Evolutionary conservation across 805 yeast species (phyloP).

Genomic region (Lachancea sp.): DNA sequence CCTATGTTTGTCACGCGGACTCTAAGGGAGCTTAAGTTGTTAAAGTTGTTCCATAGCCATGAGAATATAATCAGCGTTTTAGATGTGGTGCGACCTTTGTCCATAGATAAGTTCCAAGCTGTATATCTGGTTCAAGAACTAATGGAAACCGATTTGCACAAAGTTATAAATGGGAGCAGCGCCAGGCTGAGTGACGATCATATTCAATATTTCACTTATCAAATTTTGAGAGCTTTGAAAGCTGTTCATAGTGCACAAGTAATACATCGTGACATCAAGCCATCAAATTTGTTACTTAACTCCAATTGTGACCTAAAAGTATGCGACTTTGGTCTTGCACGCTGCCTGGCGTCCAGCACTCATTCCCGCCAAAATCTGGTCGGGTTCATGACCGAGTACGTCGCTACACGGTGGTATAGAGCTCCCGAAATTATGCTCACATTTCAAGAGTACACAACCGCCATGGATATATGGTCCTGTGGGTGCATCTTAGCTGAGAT

Average conservation of each 20-base stretch:
- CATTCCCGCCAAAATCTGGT: conserved; percentile 41
- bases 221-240: conserved; percentile 62
- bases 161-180: conserved; percentile 40
- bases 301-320: conserved; percentile 68
- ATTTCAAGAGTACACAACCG: conserved; percentile 63
- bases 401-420: conserved; percentile 80
- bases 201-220: conserved; percentile 63
- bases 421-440: conserved; percentile 82
- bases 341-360: conserved; percentile 40
- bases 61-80: conserved; percentile 63
- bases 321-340: conserved; percentile 73
- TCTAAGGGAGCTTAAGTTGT: conserved; percentile 58
- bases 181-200: conserved; percentile 53
- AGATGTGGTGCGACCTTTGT: conserved; percentile 59
- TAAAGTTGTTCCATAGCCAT: conserved; percentile 58
- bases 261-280: conserved; percentile 71
- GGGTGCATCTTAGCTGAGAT: conserved; percentile 75
- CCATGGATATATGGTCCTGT: conserved; percentile 75
- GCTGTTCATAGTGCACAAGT: conserved; percentile 67
- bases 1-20: conserved; percentile 64
- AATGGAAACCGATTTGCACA: conserved; percentile 70
- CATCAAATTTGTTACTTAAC: conserved; percentile 61
- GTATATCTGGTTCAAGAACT: conserved; percentile 71
- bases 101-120: conserved; percentile 56
- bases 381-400: conserved; percentile 68